phyloP scores from a whole-genome alignment of 148 eudicot genomes.

The Simmondsia chinensis region DNA sequence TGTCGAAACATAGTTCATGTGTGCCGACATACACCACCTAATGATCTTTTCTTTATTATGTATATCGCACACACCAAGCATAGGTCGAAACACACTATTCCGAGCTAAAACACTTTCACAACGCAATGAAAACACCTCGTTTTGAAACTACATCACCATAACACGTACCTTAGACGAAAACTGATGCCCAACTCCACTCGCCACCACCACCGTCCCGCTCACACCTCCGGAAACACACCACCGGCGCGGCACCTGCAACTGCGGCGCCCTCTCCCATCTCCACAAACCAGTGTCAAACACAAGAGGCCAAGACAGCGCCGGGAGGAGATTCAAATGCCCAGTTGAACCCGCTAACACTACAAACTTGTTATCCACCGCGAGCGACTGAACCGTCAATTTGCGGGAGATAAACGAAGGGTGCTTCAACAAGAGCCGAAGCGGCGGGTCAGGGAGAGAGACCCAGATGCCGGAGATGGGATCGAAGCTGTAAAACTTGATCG shows the following conservation, averaged over 20 bases:
- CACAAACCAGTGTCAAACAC: constrained; percentile 30
- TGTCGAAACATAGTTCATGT: no score
- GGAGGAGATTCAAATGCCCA: constrained; percentile 24
- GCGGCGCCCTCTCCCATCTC: constrained; percentile 44
- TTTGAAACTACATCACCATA: no score
- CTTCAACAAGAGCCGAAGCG: constrained; percentile 29
- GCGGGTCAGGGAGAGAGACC: constrained; percentile 30
- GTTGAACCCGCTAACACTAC: constrained; percentile 56
- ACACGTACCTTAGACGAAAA: no score
- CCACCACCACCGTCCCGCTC: constrained; percentile 24
- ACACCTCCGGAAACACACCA: constrained; percentile 67
- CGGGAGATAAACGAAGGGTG: constrained; percentile 72
- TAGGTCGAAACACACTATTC: no score
- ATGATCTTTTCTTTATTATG: no score
- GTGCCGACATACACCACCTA: no score
- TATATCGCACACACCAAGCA: no score
- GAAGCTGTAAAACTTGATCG: constrained; percentile 20
- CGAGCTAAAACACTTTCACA: no score
- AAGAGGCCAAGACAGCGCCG: constrained; percentile 52
- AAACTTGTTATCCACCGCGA: constrained; percentile 23
- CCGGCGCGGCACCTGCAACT: constrained; percentile 37
- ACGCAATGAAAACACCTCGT: no score
- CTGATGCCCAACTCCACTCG: constrained; percentile 65
- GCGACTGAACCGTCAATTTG: constrained; percentile 51
- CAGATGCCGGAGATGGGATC: constrained; percentile 45